phyloP scores from a whole-genome alignment of 306 rosid species.

The Cicer arietinum region DNA sequence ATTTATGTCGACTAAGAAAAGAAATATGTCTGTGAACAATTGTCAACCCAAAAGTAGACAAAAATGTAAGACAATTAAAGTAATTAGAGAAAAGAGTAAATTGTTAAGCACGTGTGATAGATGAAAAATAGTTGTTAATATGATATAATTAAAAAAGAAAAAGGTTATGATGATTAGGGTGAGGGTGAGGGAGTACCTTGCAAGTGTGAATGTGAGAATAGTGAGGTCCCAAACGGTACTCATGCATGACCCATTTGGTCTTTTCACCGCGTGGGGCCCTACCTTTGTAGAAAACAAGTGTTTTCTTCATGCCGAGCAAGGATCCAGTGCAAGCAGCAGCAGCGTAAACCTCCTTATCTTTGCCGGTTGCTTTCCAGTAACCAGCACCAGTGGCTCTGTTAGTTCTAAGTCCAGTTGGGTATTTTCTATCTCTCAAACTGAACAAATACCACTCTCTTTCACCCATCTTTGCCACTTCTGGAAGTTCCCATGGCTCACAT shows the following conservation, averaged over 20 bases:
- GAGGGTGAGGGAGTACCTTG: conserved; percentile 29
- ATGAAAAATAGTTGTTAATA: too few relatives aligned
- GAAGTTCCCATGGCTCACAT: conserved; percentile 91
- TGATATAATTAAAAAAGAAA: too few relatives aligned
- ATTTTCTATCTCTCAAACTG: conserved; percentile 80
- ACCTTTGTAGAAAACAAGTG: conserved; percentile 87
- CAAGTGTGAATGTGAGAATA: conserved; percentile 36
- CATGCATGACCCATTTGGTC: conserved; percentile 95
- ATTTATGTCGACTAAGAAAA: background rate
- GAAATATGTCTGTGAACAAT: background rate
- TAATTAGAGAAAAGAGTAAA: background rate
- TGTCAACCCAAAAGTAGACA: conserved; percentile 45
- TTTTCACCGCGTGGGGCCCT: conserved; percentile 83
- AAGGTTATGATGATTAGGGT: too few relatives aligned
- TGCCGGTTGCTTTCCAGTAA: conserved; percentile 92
- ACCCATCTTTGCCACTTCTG: conserved; percentile 84
- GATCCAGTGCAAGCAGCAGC: background rate
- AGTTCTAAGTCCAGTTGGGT: conserved; percentile 79
- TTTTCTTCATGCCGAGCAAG: conserved; percentile 82
- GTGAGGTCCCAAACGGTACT: conserved; percentile 68
- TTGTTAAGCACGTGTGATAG: conserved; percentile 36
- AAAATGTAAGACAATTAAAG: background rate
- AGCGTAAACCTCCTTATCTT: conserved; percentile 64
- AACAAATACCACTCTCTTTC: conserved; percentile 83
- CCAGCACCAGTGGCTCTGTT: conserved; percentile 83